Percentiles rank a stretch among this genome's conserved stretches.
These are phyloP conservation scores for Komagataella kurtzmanii DNA, from an alignment of 805 yeast genomes.

Conservation along the genomic window DNA sequence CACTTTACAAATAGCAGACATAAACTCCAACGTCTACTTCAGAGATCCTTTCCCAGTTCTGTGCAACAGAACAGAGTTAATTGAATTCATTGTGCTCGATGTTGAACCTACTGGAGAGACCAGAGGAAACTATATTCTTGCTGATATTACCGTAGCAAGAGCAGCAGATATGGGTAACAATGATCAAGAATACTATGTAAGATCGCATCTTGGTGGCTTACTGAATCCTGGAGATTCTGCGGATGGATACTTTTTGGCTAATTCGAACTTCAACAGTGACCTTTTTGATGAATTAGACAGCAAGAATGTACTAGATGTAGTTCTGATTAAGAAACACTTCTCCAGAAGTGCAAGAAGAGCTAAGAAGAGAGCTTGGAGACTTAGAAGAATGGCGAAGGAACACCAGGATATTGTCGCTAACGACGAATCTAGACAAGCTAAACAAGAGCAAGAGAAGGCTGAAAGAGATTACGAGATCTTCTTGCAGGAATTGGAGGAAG, in stretches of 20 bases:
- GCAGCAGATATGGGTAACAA: constrained; percentile 79
- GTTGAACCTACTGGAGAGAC: constrained; percentile 83
- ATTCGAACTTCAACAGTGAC: constrained; percentile 81
- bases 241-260: constrained; percentile 77
- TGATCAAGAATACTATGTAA: constrained; percentile 68
- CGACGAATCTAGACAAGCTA: constrained; percentile 55
- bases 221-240: constrained; percentile 95
- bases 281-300: constrained; percentile 61
- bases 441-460: constrained; percentile 82
- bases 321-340: constrained; percentile 80
- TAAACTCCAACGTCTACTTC: constrained; percentile 66
- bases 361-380: constrained; percentile 78
- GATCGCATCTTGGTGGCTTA: constrained; percentile 89
- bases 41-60: constrained; percentile 68
- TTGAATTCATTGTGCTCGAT: constrained; percentile 83
- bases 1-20: constrained; percentile 66
- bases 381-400: constrained; percentile 96
- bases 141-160: constrained; percentile 87
- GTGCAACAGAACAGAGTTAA: constrained; percentile 60
- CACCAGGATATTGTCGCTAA: constrained; percentile 79
- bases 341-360: constrained; percentile 63
- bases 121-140: constrained; percentile 67
- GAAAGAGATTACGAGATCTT: constrained; percentile 91
- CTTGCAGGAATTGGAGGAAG: constrained; percentile 96
- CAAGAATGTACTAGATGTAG: constrained; percentile 68